Conservation (phyloP, 208 protist genomes). For the Acanthamoeba triangularis region DNA sequence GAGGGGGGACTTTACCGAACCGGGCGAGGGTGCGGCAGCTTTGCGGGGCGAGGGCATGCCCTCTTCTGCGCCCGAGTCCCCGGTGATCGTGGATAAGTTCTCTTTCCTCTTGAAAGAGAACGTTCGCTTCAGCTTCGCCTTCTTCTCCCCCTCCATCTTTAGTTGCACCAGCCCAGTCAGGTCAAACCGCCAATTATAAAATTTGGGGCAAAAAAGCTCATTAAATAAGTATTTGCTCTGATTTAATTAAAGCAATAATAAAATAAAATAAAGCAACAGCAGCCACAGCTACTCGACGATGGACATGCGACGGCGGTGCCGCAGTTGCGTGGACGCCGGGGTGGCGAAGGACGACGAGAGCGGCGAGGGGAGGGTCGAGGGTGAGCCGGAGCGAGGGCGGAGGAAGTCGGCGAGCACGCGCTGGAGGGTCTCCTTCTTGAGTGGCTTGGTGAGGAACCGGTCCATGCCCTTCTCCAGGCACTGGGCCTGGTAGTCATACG, state of each 20-base stretch:
- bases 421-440: not conserved
- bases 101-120: not conserved
- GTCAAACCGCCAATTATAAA: not conserved
- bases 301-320: too few relatives aligned
- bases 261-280: too few relatives aligned
- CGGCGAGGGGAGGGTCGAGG: too few relatives aligned
- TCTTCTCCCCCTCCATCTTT: not conserved
- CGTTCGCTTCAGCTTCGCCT: not conserved
- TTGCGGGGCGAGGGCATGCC: not conserved
- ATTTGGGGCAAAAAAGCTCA: not conserved
- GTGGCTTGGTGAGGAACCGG: conserved; percentile 32
- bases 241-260: too few relatives aligned
- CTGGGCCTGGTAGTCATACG: not conserved
- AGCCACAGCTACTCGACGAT: too few relatives aligned
- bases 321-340: too few relatives aligned
- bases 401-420: too few relatives aligned
- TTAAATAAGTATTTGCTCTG: too few relatives aligned
- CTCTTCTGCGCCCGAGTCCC: not conserved
- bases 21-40: not conserved
- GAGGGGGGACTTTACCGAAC: not conserved
- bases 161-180: not conserved
- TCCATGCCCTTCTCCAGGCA: conserved; percentile 56
- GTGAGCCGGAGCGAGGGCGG: too few relatives aligned
- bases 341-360: too few relatives aligned
- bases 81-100: not conserved